Evolutionary conservation across 768 basidiomycete genomes (phyloP), one percentile per base, ranked within the genome.

Genomic region (Macrolepiota albuminosa): DNA sequence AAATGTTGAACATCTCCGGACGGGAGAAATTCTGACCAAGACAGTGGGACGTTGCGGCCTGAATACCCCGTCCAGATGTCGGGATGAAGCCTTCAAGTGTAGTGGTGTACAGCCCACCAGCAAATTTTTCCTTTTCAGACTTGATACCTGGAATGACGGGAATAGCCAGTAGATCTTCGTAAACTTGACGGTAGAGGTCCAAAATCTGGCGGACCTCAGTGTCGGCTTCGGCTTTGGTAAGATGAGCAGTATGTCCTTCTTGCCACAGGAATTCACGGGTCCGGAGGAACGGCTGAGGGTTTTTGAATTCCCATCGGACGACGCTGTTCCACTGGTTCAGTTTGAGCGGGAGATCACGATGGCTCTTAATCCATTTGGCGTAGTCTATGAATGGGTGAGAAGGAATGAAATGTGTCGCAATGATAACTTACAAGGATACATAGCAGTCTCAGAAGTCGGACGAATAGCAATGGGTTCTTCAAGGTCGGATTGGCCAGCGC

Each of bases 201-300:
- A 99, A 88, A 67, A 99, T 98, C 59, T 96, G 84, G 21, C 82
- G 85, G 16, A 98, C 97, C 76, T 98, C 97, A 54, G 75, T 78
- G 68, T 93, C 97, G 29, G 96, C 96, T 72, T 98, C 96, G 4
- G 78, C 70, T 73, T 95, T 90, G 64, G 89, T 92, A 47, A 95
- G 81, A 74, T 89, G 86, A 3, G 97, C 96, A 9, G 97, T 98
- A 78, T 99, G 97, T 40, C 97, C 97, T 75, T 99, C 97, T 77
- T 99, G 97, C 97, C 97, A 99, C n/a, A 99, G 80, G 83, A 98
- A 99, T 77, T 99, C 97, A 71, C 97, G 92, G 2, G 97, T 98
- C 58, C 97, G 94, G 40, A 99, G 84, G 90, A 99, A 99, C 8
- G 97, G 97, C 73, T 99, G 95, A 59, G 96, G 96, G 73, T 95